Percentiles rank a stretch among this genome's conserved stretches.
Evolutionary conservation across 495 filamentous ascomycete genomes (phyloP).

Genomic region (Talaromyces stipitatus): DNA sequence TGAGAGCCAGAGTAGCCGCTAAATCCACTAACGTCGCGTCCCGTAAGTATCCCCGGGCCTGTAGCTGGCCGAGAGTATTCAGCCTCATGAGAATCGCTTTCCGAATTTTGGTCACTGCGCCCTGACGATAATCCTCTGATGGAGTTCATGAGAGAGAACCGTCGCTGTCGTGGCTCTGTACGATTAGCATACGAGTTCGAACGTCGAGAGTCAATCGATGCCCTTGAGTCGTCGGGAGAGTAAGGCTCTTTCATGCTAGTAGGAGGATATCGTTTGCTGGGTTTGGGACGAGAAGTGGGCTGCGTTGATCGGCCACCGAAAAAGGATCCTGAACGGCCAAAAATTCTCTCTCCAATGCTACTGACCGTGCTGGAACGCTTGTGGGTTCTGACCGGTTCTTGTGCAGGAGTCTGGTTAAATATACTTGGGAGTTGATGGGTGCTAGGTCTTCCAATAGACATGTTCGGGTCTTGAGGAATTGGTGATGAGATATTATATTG

Average conservation of each 20-base stretch:
- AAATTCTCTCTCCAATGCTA: constrained; percentile 67
- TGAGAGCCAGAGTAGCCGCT: constrained; percentile 25
- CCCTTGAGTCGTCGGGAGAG: constrained; percentile 50
- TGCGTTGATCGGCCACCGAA: constrained; percentile 51
- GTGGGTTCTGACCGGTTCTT: constrained; percentile 60
- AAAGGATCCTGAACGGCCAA: constrained; percentile 71
- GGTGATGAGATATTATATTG: constrained; percentile 71
- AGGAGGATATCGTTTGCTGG: constrained; percentile 56
- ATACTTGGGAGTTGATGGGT: constrained; percentile 39
- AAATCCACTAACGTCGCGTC: constrained; percentile 27
- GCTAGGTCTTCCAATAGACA: constrained; percentile 52
- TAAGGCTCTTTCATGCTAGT: constrained; percentile 66
- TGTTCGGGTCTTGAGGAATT: constrained; percentile 45
- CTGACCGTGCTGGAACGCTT: constrained; percentile 87
- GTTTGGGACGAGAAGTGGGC: constrained; percentile 22
- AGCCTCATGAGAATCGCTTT: constrained; percentile 23
- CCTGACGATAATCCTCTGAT: constrained; percentile 42
- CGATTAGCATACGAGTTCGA: constrained; percentile 70
- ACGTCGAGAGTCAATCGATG: constrained; percentile 73
- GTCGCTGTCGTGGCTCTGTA: constrained; percentile 70
- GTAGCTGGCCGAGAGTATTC: constrained; percentile 23
- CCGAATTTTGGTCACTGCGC: constrained; percentile 33
- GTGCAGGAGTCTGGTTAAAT: constrained; percentile 36
- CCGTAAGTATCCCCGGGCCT: constrained; percentile 14
- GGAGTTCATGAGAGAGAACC: constrained; percentile 77